Percentiles rank a stretch among this genome's conserved stretches.
Evolutionary conservation across 495 filamentous ascomycete genomes (phyloP).

Genomic region (Xylaria acuta): DNA sequence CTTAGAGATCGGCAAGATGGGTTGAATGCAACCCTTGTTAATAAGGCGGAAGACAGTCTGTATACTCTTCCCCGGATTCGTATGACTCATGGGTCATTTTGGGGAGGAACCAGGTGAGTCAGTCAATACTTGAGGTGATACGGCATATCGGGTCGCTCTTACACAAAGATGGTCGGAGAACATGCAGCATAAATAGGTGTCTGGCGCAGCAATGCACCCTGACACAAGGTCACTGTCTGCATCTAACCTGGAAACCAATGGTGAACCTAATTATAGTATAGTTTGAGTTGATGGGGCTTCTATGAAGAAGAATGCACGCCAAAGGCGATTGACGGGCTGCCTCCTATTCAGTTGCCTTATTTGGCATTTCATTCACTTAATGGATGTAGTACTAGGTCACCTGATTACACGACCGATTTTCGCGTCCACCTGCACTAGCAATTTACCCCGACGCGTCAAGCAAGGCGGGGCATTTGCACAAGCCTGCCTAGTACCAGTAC

Average conservation of each 20-base stretch:
- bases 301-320: not conserved
- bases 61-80: not conserved
- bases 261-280: not conserved
- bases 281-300: not conserved
- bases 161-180: not conserved
- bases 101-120: not conserved
- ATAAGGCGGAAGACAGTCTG: not conserved
- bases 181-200: not conserved
- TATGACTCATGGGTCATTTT: not conserved
- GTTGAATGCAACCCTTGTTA: not conserved
- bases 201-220: not conserved
- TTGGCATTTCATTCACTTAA: not conserved
- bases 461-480: conserved; percentile 2
- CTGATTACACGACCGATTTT: conserved; percentile 13
- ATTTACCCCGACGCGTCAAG: conserved; percentile 18
- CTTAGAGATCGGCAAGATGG: not conserved
- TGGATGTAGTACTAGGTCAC: not conserved
- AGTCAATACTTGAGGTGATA: not conserved
- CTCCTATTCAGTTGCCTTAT: not conserved
- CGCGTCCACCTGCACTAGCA: conserved; percentile 15
- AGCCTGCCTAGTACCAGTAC: not conserved
- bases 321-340: too few relatives aligned
- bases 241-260: not conserved
- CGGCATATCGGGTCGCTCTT: not conserved
- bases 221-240: not conserved